Base-by-base conservation (phyloP, 2,329 filamentous ascomycete genomes). In the Sarocladiaceae sp. region DNA sequence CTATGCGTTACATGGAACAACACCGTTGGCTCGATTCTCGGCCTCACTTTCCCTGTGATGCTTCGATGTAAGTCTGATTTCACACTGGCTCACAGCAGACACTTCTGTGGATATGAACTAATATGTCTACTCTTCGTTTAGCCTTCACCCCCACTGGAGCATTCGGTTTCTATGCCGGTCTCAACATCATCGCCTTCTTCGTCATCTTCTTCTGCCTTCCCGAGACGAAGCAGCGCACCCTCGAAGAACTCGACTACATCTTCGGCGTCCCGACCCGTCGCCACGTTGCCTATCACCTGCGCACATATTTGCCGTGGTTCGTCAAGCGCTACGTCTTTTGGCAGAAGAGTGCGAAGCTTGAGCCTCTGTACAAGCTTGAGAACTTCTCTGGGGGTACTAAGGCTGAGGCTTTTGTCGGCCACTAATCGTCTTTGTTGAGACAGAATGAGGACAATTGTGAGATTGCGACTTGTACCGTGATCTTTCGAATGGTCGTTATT, bases 171-270 rank as follows among this genome's bases (percentile, higher is more conserved):
- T 86, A 86, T 54, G 75, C 66, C 13, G 80, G 68, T 0, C 67
- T 87, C 7, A 88, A 87, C 56, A 57, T 84, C 3, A 60, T 80
- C 2, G 83, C 83, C 0, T 71, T 86, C 15, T 53, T 81, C 22
- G 78, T 87, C 71, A 86, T 87, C 56, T 85, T 84, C 69, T 69
- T 86, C 36, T 80, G 76, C 62, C 66, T 82, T 1, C 78, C 77
- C 1, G 78, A 81, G 61, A 80, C 78, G 3, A 81, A 79, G 65
- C 63, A 70, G 51, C 62, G 66, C 17, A 69, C 67, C 0, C 60
- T 73, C 4, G 71, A 73, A 51, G 71, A 73, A 54, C 61, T 71
- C 3, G 70, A 71, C 46, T 67, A 66, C 50, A 62, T 71, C 17
- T 72, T 72, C 53, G 62, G 61, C 1, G 62, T 72, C 11, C 62